Base-by-base conservation (phyloP, 345 rosid species). In the Acer campestre region DNA sequence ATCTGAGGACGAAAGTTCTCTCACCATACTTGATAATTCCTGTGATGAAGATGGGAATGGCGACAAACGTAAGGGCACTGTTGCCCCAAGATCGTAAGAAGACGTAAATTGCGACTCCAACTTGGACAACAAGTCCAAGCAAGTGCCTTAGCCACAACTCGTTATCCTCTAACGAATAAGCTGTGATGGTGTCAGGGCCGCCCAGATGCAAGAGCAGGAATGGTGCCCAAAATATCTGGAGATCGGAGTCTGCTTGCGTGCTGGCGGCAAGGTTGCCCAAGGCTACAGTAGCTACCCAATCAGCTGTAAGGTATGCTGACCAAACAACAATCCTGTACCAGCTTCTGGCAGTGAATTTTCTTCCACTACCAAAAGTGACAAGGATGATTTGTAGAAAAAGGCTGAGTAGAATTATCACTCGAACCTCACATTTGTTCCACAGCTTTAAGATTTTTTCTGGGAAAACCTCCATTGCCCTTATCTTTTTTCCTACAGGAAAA, bases 131-230 rank as follows among this genome's bases (percentile, higher is more conserved):
- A 7, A 88, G 66, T 1, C 25, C 64, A 40, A 85, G 82, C 11
- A 73, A 70, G 9, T 83, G 87, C 44, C 90, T 78, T 10, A 13
- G 11, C 89, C 87, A 86, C 40, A 86, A 59, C 27, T 83, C 81
- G 42, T 82, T 84, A 75, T 86, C 87, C 10, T 84, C 84, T 6
- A 84, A 59, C 0, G 89, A 73, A 29, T 73, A 79, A 0, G 89
- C 84, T 6, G 87, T 82, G 59, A 86, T 84, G 69, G 85, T 78
- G 61, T 84, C 87, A 2, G 85, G 83, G 59, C 87, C 87, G 44
- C 89, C 89, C 3, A 86, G 73, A 77, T 86, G 89, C 55, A 84
- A 59, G 46, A 86, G 80, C 18, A 86, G 76, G 67, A 86, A 81
- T 8, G 87, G 82, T 6, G 84, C 69, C 89, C 89, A 86, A 27